Evolutionary conservation across 1,284 basidiomycete genomes (phyloP).

Genomic region (Sparassis latifolia): DNA sequence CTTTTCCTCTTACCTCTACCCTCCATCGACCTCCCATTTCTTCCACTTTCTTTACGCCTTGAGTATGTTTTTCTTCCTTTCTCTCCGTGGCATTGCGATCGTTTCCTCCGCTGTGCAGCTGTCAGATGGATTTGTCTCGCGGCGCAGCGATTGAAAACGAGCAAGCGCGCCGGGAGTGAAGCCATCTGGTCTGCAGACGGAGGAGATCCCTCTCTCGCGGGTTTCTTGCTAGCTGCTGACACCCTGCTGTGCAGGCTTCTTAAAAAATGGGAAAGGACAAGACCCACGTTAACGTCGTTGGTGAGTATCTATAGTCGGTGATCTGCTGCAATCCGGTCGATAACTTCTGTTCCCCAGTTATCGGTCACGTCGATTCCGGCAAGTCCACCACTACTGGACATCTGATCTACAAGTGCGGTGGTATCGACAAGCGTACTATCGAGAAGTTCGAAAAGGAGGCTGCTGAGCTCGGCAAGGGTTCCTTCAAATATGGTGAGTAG

Average conservation of each 20-base stretch:
- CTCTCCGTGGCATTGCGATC: constrained; percentile 4
- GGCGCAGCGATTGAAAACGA: not conserved
- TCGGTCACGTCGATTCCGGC: constrained; percentile 96
- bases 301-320: constrained; percentile 37
- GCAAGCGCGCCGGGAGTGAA: too few species aligned
- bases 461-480: constrained; percentile 99
- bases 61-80: constrained; percentile 17
- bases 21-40: constrained; percentile 24
- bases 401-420: constrained; percentile 99
- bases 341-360: constrained; percentile 49
- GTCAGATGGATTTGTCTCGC: not conserved
- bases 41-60: constrained; percentile 27
- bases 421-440: constrained; percentile 99
- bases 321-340: constrained; percentile 2
- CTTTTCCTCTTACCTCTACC: constrained; percentile 29
- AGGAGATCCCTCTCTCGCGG: not conserved
- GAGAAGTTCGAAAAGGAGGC: constrained; percentile 99
- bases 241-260: constrained; percentile 1
- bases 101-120: not conserved
- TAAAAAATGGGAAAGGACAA: constrained; percentile 86
- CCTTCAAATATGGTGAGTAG: constrained; percentile 91
- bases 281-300: constrained; percentile 88
- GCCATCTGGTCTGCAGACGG: not conserved
- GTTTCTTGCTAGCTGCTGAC: not conserved
- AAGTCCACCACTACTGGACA: constrained; percentile 99